These are phyloP conservation scores for Solanum chilense DNA, from an alignment of 257 asterid species.

Conservation along the genomic window DNA sequence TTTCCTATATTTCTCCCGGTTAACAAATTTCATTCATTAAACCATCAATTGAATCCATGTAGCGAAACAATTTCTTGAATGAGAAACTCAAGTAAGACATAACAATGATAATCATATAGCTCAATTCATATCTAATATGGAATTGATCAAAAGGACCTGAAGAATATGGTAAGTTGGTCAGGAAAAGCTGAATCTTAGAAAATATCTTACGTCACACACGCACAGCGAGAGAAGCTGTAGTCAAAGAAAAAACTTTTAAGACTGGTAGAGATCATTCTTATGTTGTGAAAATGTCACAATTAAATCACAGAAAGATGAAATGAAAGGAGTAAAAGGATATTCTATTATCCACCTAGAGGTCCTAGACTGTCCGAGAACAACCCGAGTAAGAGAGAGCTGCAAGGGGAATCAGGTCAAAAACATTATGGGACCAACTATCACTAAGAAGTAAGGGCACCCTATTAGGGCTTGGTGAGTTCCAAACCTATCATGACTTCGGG, in stretches of 20 bases:
- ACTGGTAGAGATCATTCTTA: background rate
- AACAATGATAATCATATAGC: background rate
- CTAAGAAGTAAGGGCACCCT: background rate
- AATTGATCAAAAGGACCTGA: background rate
- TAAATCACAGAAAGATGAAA: background rate
- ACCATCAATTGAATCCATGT: background rate
- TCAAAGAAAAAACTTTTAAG: background rate
- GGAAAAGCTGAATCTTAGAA: background rate
- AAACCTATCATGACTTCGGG: background rate
- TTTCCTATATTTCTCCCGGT: too few relatives aligned
- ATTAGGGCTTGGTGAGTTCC: background rate
- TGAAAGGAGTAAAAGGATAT: background rate
- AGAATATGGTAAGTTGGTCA: background rate
- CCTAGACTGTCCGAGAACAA: background rate
- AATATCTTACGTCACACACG: background rate
- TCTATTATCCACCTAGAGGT: background rate
- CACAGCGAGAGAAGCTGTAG: background rate
- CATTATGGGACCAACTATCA: background rate
- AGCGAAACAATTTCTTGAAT: background rate
- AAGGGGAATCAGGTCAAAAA: too few relatives aligned
- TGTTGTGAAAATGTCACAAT: background rate
- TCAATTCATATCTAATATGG: background rate
- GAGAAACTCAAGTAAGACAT: background rate
- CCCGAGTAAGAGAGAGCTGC: too few relatives aligned
- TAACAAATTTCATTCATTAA: background rate